Conservation (phyloP, 805 yeast genomes). For the Metschnikowia rubicola region DNA sequence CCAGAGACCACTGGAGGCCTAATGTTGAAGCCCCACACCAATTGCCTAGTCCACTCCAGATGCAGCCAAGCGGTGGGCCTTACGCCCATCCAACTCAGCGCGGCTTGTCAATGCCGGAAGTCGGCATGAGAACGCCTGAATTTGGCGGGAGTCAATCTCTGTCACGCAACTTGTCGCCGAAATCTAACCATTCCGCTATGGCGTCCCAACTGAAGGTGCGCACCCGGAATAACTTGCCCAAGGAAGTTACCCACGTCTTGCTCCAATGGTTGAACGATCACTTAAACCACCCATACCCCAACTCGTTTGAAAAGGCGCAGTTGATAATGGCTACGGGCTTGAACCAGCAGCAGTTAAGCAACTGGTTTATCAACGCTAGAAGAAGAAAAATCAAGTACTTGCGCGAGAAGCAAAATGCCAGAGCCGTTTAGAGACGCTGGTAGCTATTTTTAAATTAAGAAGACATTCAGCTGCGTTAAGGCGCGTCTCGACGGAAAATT, state of each 20-base stretch:
- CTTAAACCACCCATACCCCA: slow-evolving; percentile 79
- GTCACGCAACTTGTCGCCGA: slow-evolving; percentile 7
- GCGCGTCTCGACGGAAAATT: no score
- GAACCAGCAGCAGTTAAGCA: slow-evolving; percentile 75
- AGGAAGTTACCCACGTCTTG: slow-evolving; percentile 68
- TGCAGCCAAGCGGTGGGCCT: background rate
- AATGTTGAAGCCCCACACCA: background rate
- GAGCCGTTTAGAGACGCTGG: no score
- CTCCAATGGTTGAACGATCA: slow-evolving; percentile 74
- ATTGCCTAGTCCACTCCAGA: background rate
- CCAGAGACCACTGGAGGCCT: slow-evolving; percentile 1
- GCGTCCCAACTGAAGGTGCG: slow-evolving; percentile 15
- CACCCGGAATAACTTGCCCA: slow-evolving; percentile 71
- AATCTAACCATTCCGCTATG: slow-evolving; percentile 7
- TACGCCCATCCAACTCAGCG: background rate
- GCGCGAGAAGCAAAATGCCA: slow-evolving; percentile 32
- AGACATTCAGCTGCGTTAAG: no score
- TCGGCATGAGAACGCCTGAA: background rate
- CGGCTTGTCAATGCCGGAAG: background rate
- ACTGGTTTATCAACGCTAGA: slow-evolving; percentile 88
- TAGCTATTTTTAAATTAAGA: no score
- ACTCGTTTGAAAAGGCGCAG: slow-evolving; percentile 70
- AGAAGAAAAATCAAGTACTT: slow-evolving; percentile 61
- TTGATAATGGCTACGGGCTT: slow-evolving; percentile 70
- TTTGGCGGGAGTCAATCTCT: slow-evolving; percentile 1